Conservation (phyloP, 129 eudicot species). For the Tagetes patula region DNA sequence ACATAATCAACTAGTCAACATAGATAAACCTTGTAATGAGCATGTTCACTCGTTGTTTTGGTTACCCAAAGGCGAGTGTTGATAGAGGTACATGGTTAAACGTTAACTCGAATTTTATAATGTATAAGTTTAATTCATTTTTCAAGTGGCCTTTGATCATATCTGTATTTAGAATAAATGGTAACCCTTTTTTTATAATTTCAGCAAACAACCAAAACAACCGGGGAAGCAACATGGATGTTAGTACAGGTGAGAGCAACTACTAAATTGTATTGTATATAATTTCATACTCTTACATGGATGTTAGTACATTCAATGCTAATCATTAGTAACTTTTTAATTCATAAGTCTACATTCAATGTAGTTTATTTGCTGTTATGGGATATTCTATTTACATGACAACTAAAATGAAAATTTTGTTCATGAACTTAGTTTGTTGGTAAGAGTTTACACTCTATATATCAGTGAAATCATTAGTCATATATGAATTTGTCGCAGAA, state of each 20-base stretch:
- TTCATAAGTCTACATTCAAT: too few relatives aligned
- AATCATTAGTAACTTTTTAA: not conserved
- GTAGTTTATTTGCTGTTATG: not conserved
- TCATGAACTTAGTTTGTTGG: not conserved
- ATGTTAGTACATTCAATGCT: not conserved
- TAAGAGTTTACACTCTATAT: not conserved
- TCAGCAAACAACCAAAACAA: constrained; percentile 31
- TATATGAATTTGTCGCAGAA: constrained; percentile 47
- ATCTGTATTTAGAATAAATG: not conserved
- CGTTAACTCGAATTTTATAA: not conserved
- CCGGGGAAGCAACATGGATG: constrained; percentile 12
- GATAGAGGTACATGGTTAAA: constrained; percentile 46
- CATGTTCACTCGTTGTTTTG: constrained; percentile 50
- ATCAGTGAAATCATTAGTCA: not conserved
- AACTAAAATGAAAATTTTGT: not conserved
- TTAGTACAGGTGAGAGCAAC: constrained; percentile 17
- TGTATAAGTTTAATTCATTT: not conserved
- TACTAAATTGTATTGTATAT: not conserved
- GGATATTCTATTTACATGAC: not conserved
- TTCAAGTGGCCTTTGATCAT: not conserved
- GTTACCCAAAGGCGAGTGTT: constrained; percentile 29
- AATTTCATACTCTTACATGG: not conserved
- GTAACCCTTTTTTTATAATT: constrained; percentile 7
- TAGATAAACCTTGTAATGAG: constrained; percentile 41
- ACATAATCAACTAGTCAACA: constrained; percentile 21